Percentiles rank a stretch among this genome's conserved stretches.
phyloP scores from a whole-genome alignment of 306 rosid species.

The Alnus rubra region DNA sequence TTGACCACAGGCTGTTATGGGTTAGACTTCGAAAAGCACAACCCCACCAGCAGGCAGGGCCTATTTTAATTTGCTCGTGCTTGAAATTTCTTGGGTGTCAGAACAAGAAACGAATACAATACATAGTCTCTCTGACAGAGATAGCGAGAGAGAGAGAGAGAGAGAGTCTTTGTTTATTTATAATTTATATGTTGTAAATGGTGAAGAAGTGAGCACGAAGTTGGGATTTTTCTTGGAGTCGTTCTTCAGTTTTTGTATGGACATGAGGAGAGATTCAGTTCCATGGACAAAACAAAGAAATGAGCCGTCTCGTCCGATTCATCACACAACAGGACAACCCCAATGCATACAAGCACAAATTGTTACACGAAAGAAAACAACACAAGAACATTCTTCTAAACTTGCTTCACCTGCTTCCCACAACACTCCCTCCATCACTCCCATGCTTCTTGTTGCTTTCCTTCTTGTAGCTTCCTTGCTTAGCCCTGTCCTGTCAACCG shows the following conservation, averaged over 20 bases:
- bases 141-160: conserved; percentile 25
- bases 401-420: conserved; percentile 45
- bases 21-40: conserved; percentile 35
- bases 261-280: conserved; percentile 64
- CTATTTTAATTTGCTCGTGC: conserved; percentile 46
- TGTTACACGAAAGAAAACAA: conserved; percentile 46
- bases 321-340: conserved; percentile 66
- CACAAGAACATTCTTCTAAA: conserved; percentile 49
- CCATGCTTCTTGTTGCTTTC: conserved; percentile 58
- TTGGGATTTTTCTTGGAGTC: conserved; percentile 33
- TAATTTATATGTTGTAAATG: conserved; percentile 54
- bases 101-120: conserved; percentile 41
- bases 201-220: conserved; percentile 45
- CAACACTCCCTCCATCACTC: conserved; percentile 33
- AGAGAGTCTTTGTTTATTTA: conserved; percentile 34
- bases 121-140: conserved; percentile 11
- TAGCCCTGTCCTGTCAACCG: conserved; percentile 51
- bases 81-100: conserved; percentile 46
- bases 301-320: conserved; percentile 37
- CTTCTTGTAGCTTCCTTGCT: conserved; percentile 53
- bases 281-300: conserved; percentile 54
- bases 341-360: conserved; percentile 59
- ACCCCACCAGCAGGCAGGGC: conserved; percentile 45
- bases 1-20: conserved; percentile 28
- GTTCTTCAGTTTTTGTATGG: conserved; percentile 60